Conservation (phyloP, 2,329 filamentous ascomycete species). For the Stylonectria norvegica region DNA sequence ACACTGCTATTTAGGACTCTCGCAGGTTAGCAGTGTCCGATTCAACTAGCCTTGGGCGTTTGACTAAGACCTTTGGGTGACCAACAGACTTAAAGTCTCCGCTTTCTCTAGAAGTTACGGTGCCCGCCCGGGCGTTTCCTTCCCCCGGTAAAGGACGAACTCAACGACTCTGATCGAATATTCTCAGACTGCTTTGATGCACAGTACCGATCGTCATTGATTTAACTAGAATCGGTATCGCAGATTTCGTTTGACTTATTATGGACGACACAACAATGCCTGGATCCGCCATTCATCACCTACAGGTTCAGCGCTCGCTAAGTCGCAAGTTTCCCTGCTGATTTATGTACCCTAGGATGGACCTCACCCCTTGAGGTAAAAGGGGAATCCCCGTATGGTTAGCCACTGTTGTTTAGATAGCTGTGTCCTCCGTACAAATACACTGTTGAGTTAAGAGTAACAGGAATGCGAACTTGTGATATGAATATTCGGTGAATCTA, state of each 20-base stretch:
- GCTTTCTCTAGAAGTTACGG: slow-evolving; percentile 16
- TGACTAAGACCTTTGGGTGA: slow-evolving; percentile 27
- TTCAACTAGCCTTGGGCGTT: slow-evolving; percentile 19
- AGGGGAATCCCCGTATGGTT: slow-evolving; percentile 13
- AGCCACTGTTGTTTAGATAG: slow-evolving; percentile 16
- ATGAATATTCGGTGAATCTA: no score
- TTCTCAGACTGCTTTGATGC: slow-evolving; percentile 10
- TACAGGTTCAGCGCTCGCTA: slow-evolving; percentile 28
- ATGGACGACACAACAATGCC: slow-evolving; percentile 13
- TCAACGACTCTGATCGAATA: slow-evolving; percentile 10
- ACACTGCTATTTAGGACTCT: slow-evolving; percentile 47
- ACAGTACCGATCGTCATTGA: slow-evolving; percentile 1
- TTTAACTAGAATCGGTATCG: slow-evolving; percentile 27
- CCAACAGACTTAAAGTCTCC: slow-evolving; percentile 29
- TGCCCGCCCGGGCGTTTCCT: slow-evolving; percentile 12
- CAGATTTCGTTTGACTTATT: slow-evolving; percentile 20
- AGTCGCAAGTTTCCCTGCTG: slow-evolving; percentile 26
- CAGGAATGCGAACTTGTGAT: no score
- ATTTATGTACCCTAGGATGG: slow-evolving; percentile 31
- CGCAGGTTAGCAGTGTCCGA: slow-evolving; percentile 35
- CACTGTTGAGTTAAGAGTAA: no score
- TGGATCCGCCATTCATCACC: slow-evolving; percentile 16
- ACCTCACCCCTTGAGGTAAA: slow-evolving; percentile 14
- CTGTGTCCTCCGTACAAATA: no score
- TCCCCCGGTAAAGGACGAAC: slow-evolving; percentile 21